These are phyloP conservation scores for Fusarium fracticaudum DNA, from an alignment of 2,329 filamentous ascomycete genomes.

Conservation along the genomic window DNA sequence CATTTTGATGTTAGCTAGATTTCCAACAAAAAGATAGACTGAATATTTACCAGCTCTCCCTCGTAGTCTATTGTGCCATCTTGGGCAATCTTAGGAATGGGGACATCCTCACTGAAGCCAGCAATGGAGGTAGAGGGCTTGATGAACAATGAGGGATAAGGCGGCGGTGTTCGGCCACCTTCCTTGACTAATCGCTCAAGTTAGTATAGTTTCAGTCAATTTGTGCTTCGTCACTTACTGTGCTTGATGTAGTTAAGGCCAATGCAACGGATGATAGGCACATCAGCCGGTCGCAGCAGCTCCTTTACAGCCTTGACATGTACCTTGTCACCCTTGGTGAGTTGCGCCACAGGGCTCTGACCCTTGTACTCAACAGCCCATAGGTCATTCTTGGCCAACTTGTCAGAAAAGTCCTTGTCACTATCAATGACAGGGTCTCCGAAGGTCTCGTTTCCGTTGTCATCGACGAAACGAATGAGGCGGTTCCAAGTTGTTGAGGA, in stretches of 20 bases:
- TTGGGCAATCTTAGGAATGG: conserved; percentile 58
- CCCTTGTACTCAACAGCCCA: conserved; percentile 47
- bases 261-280: conserved; percentile 50
- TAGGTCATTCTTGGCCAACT: conserved; percentile 39
- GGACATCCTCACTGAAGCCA: conserved; percentile 49
- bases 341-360: conserved; percentile 34
- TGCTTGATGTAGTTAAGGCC: conserved; percentile 51
- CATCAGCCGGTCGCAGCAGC: conserved; percentile 44
- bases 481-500: conserved; percentile 42
- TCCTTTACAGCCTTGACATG: conserved; percentile 47
- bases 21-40: background rate
- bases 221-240: conserved; percentile 34
- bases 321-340: conserved; percentile 42
- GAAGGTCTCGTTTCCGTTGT: conserved; percentile 46
- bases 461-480: conserved; percentile 50
- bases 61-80: conserved; percentile 60
- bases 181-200: conserved; percentile 55
- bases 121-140: conserved; percentile 57
- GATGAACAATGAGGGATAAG: conserved; percentile 61
- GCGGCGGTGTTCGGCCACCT: conserved; percentile 60
- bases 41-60: conserved; percentile 52
- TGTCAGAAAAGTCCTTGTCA: conserved; percentile 40
- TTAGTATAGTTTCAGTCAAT: rapidly evolving
- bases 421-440: conserved; percentile 46
- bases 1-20: background rate